Conservation (phyloP, 2,329 filamentous ascomycete genomes). For the Diaporthe eres region DNA sequence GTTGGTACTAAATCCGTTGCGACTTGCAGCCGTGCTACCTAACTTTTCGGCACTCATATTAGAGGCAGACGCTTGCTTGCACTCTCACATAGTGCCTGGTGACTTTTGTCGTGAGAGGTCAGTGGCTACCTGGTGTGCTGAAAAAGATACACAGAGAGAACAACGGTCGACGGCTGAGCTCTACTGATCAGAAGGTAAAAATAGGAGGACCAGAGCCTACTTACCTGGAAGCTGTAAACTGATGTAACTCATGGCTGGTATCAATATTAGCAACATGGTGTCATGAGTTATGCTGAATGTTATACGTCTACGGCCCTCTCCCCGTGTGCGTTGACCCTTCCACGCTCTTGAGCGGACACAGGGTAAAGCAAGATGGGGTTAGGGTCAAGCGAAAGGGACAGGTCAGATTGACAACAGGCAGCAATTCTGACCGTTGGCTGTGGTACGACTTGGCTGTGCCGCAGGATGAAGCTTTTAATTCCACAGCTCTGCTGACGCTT, state of each 20-base stretch:
- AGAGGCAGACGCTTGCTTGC: background rate
- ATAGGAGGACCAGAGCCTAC: too few species aligned
- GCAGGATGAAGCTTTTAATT: background rate
- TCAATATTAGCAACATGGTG: background rate
- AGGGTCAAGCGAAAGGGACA: background rate
- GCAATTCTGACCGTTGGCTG: background rate
- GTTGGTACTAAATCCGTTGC: background rate
- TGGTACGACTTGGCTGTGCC: background rate
- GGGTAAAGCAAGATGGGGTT: background rate
- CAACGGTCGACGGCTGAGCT: too few species aligned
- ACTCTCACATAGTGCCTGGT: background rate
- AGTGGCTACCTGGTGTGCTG: too few species aligned
- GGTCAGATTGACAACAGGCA: background rate
- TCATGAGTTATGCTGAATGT: background rate
- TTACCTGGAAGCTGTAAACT: too few species aligned
- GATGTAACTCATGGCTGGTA: background rate
- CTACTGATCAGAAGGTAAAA: too few species aligned
- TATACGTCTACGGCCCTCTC: too few species aligned
- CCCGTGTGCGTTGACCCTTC: too few species aligned
- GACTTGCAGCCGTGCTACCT: background rate
- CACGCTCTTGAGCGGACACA: background rate
- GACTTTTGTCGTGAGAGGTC: background rate
- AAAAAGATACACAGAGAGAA: too few species aligned
- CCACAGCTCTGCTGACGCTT: background rate
- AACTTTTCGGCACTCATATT: background rate